Base-by-base conservation (phyloP, 306 rosid genomes). In the Cucurbita maxima region DNA sequence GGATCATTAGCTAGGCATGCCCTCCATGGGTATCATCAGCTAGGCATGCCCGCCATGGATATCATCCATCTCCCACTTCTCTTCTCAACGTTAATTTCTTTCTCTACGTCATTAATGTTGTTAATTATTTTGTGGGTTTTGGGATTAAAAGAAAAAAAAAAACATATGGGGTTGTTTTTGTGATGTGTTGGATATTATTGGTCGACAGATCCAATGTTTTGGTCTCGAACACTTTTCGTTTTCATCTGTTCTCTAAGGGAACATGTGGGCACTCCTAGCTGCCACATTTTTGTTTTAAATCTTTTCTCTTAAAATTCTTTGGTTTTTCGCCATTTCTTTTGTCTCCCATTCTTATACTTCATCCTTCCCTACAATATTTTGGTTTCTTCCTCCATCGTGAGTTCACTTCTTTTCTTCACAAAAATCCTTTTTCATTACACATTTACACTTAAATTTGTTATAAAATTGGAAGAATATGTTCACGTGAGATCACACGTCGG, bases 191-290 rank as follows among this genome's bases (percentile, higher is more conserved):
- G 19, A 64, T 18, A 77, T 74, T 59, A 77, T 61, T 61, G 79
- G 77, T 76, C 60, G 76, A 66, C 71, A 74, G 81, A 79, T 83
- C 75, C 78, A 57, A 84, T 71, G 78, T 73, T 20, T 83, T 76
- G 71, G 80, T 61, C 78, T 56, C 76, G 62, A 72, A 71, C 75
- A 19, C 75, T 30, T 58, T 53, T 37, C 16, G 38, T 38, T 20
- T 50, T 51, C 45, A 75, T 83, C 80, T 82, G 56, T 79, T 69
- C 13, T 76, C 77, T n/a, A 55, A 75, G 73, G 82, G 78, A 79
- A 85, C 88, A 82, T 78, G 88, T 85, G 84, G 86, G 81, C 78
- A 67, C 88, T 80, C 76, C 76, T 55, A 62, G 72, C 81, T 75
- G 76, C 83, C 72, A 75, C 52, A 54, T 43, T 66, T 61, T 19